Base-by-base conservation (phyloP, 805 yeast species). In the Maudiozyma pseudohumilis region DNA sequence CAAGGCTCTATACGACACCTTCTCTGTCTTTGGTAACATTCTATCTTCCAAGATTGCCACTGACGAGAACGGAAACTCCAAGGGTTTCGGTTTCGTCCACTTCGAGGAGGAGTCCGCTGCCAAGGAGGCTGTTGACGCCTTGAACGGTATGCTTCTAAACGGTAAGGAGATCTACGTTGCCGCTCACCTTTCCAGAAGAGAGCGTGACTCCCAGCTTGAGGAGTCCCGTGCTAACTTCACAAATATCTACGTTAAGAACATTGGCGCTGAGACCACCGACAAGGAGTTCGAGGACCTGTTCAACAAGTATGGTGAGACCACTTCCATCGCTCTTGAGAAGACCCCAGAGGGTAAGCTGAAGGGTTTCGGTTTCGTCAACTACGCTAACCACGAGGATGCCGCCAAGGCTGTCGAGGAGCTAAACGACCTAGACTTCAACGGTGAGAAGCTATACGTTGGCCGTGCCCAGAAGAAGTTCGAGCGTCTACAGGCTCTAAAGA, bases 391-490 rank as follows among this genome's bases (percentile, higher is more conserved):
- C 66, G 87, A 81, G 57, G 73, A 77, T 52, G 98, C 98, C 50
- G 76, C 72, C 53, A 76, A 77, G 68, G 95, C 97, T 44, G 94
- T 89, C 52, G 96, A 85, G 38, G 92, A 72, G 57, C 77, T 89
- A 64, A 84, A 92, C 69, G 95, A 81, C 63, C 69, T 65, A 53
- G 97, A 92, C 61, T 64, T 80, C 63, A 77, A 76, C 56, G 94
- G 92, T 58, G 85, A 84, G 71, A 75, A 71, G 65, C 68, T 92
- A 49, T 92, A 78, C 65, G 98, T 89, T 58, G 96, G 96, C 58
- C 86, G 98, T 69, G 98, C 98, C 53, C 98, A 92, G 74, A 89
- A 87, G 87, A 89, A 87, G 77, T 75, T 83, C 67, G 98, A 92
- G 77, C 88, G 98, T 74, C 67, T 80, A 60, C 95, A 86, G 71